Percentiles rank a stretch among this genome's conserved stretches.
phyloP scores from a whole-genome alignment of 176 grass and related monocot genomes.

The Triticum monococcum region DNA sequence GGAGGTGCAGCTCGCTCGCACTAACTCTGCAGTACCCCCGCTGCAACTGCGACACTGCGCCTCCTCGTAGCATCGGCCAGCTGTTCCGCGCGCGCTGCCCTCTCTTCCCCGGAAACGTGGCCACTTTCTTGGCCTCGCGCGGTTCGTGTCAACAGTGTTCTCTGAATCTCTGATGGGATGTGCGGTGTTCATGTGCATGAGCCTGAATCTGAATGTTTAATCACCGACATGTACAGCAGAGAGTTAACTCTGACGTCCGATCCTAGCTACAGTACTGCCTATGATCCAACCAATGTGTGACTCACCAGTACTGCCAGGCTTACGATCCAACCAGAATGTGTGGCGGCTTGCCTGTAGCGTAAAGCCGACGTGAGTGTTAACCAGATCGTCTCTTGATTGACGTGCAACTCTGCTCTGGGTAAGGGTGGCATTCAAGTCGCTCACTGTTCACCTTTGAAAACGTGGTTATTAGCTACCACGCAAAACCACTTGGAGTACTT shows the following conservation, averaged over 20 bases:
- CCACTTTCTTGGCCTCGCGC: too few relatives aligned
- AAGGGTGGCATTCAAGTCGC: neutral
- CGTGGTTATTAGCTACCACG: neutral
- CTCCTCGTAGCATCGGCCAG: too few relatives aligned
- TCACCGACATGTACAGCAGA: neutral
- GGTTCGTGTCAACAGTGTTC: neutral
- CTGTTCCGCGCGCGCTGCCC: too few relatives aligned
- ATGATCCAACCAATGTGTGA: neutral
- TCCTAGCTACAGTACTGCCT: too few relatives aligned
- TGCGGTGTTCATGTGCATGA: neutral
- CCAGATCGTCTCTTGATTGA: neutral
- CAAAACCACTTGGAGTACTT: neutral
- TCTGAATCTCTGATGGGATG: neutral
- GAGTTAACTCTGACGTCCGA: too few relatives aligned
- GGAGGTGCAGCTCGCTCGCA: neutral
- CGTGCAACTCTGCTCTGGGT: neutral
- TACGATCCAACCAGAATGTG: neutral
- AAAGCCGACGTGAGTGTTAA: neutral
- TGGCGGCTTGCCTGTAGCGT: neutral
- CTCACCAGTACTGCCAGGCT: neutral
- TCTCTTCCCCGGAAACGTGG: too few relatives aligned
- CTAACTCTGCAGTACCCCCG: neutral
- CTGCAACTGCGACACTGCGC: neutral
- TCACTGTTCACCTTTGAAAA: neutral
- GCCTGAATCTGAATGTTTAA: neutral